Base-by-base conservation (phyloP, 2,329 filamentous ascomycete species). In the Falciphora oryzae region DNA sequence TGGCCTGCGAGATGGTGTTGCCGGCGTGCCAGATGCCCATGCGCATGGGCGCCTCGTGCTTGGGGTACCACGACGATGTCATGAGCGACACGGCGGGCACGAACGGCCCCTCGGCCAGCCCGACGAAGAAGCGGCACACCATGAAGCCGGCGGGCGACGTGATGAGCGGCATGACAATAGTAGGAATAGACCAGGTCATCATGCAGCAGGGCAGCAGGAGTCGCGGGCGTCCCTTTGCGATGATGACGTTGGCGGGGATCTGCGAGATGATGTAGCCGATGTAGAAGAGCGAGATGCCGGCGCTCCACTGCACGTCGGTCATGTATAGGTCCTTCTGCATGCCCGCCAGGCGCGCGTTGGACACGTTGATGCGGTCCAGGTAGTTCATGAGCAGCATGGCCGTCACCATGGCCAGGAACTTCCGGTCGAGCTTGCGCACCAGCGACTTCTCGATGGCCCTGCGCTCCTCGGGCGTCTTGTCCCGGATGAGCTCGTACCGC, bases 351-450 rank as follows among this genome's bases (percentile, higher is more conserved):
- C 74, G 28, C 22, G 58, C 56, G 56, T 57, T 57, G 56, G 56
- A 57, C 28, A 57, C 56, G 56, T 57, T 57, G 56, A 57, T 57
- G 56, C n/a, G 56, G 56, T 27, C n/a, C 25, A 57, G 56, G 56
- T 57, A 57, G 56, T 29, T 57, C 13, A 58, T 27, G 14, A 58
- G 25, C 25, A 27, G 28, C 25, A 58, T 58, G n/a, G 28, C 57
- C 28, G 28, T 29, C 25, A 58, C 25, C 25, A 58, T 27, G 57
- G n/a, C 4, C 57, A 58, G 25, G 38, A 50, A 50, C 57, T 58
- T 76, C 8, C 82, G 66, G 70, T 89, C 87, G 65, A 89, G 84
- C 75, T 88, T 89, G 38, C 38, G 38, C 14, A 50, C 18, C 14
- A 50, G 38, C 16, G 38, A 50, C 38, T 50, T 50, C 16, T 50